These are phyloP conservation scores for Linum trigynum DNA, from an alignment of 345 rosid species.

Conservation along the genomic window DNA sequence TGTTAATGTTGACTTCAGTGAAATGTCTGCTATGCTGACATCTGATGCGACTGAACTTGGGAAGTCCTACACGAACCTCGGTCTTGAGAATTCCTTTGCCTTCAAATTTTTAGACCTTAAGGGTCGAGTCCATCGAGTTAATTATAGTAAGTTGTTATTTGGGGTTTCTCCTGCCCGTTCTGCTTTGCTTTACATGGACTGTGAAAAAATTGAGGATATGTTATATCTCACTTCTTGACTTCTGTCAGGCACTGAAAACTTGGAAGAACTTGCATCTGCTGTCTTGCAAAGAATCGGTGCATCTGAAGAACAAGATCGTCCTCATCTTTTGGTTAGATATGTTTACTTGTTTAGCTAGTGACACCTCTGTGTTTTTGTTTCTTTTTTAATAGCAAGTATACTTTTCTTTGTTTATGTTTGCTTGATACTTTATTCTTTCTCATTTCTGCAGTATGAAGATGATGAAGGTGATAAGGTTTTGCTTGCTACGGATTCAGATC, in stretches of 20 bases:
- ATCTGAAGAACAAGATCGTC: conserved; percentile 30
- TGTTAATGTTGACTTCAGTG: conserved; percentile 39
- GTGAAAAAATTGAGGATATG: background rate
- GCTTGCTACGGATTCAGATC: conserved; percentile 63
- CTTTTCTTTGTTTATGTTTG: background rate
- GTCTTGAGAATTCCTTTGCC: conserved; percentile 70
- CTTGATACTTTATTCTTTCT: background rate
- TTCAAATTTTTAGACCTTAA: conserved; percentile 78
- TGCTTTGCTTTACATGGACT: background rate
- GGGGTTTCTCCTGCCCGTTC: background rate
- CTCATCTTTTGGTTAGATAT: conserved; percentile 65
- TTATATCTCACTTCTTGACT: background rate
- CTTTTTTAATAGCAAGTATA: background rate
- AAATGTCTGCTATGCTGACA: conserved; percentile 65
- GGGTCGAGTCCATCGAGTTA: conserved; percentile 87
- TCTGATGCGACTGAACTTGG: conserved; percentile 57
- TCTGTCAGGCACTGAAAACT: conserved; percentile 44
- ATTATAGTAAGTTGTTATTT: conserved; percentile 40
- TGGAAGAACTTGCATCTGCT: conserved; percentile 59
- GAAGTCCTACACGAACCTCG: conserved; percentile 66
- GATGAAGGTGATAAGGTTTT: conserved; percentile 92
- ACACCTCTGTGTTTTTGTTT: background rate
- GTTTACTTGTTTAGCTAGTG: background rate
- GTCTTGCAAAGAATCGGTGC: conserved; percentile 65
- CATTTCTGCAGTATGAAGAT: conserved; percentile 52